These are phyloP conservation scores for Lasiodiplodia hormozganensis DNA, from an alignment of 2,329 filamentous ascomycete genomes.

Conservation along the genomic window DNA sequence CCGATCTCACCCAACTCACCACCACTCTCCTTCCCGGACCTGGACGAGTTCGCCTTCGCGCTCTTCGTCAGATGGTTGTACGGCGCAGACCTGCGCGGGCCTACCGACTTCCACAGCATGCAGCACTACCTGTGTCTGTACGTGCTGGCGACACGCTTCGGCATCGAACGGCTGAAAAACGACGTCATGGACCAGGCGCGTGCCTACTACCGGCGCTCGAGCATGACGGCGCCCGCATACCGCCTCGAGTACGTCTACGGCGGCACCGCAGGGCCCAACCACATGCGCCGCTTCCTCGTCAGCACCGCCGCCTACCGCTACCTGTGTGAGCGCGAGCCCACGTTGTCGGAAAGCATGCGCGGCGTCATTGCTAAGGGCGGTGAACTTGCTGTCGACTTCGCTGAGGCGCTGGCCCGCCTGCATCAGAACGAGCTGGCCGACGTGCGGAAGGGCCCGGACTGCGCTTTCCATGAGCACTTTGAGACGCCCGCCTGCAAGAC, in stretches of 20 bases:
- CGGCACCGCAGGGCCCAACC: conserved; percentile 36
- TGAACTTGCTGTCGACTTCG: conserved; percentile 40
- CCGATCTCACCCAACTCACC: conserved; percentile 8
- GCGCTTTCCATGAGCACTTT: conserved; percentile 41
- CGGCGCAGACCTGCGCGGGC: conserved; percentile 38
- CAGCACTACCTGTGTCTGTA: conserved; percentile 45
- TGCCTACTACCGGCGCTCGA: conserved; percentile 39
- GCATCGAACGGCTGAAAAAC: conserved; percentile 41
- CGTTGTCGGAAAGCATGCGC: conserved; percentile 37
- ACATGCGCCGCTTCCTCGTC: conserved; percentile 43
- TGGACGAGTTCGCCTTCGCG: conserved; percentile 41
- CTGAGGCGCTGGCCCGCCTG: conserved; percentile 37
- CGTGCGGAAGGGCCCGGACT: conserved; percentile 38
- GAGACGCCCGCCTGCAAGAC: conserved; percentile 29
- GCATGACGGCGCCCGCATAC: conserved; percentile 45
- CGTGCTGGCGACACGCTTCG: conserved; percentile 38
- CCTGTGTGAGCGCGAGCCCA: conserved; percentile 34
- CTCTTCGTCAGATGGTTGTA: conserved; percentile 43
- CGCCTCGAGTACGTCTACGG: conserved; percentile 47
- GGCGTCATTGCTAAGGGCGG: conserved; percentile 36
- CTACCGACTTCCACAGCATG: conserved; percentile 43
- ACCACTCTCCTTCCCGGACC: conserved; percentile 36
- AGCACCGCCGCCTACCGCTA: conserved; percentile 41
- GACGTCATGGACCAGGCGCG: conserved; percentile 42
- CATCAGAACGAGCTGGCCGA: conserved; percentile 38